Conservation (phyloP, 805 yeast genomes). For the Kregervanrija fluxuum region DNA sequence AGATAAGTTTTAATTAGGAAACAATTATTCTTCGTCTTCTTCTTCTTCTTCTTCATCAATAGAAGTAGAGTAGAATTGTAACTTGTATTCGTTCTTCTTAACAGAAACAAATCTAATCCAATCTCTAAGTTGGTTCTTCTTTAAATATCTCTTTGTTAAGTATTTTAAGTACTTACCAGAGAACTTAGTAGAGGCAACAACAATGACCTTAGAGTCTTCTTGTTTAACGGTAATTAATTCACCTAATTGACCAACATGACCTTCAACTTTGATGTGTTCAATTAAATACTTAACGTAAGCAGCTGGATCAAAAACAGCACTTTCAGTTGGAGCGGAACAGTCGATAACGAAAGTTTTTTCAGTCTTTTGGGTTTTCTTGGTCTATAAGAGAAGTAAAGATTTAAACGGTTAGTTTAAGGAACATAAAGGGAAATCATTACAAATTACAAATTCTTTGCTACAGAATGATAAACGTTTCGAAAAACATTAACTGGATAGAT, state of each 20-base stretch:
- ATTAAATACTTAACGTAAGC: constrained; percentile 95
- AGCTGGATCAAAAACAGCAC: constrained; percentile 96
- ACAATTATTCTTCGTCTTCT: constrained; percentile 71
- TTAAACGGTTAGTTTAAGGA: constrained; percentile 6
- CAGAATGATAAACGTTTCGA: constrained; percentile 3
- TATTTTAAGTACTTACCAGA: constrained; percentile 99
- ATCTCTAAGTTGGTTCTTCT: constrained; percentile 99
- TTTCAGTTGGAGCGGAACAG: constrained; percentile 94
- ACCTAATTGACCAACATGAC: constrained; percentile 94
- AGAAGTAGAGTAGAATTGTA: constrained; percentile 98
- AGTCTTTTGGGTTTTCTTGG: constrained; percentile 67
- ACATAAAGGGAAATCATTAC: not conserved
- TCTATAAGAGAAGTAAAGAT: constrained; percentile 34
- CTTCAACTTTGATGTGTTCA: constrained; percentile 99
- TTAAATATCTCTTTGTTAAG: constrained; percentile 99
- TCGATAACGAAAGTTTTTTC: constrained; percentile 91
- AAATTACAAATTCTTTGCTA: constrained; percentile 3
- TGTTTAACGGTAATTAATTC: constrained; percentile 81
- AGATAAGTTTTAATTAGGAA: constrained; percentile 4
- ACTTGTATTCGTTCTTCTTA: constrained; percentile 91
- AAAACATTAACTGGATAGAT: not conserved
- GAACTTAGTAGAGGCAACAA: constrained; percentile 87
- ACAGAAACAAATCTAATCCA: constrained; percentile 98
- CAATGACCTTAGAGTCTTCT: constrained; percentile 85
- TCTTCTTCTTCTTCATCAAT: constrained; percentile 83